phyloP scores from a whole-genome alignment of 805 yeast species.

The Nakazawaea siamensis region DNA sequence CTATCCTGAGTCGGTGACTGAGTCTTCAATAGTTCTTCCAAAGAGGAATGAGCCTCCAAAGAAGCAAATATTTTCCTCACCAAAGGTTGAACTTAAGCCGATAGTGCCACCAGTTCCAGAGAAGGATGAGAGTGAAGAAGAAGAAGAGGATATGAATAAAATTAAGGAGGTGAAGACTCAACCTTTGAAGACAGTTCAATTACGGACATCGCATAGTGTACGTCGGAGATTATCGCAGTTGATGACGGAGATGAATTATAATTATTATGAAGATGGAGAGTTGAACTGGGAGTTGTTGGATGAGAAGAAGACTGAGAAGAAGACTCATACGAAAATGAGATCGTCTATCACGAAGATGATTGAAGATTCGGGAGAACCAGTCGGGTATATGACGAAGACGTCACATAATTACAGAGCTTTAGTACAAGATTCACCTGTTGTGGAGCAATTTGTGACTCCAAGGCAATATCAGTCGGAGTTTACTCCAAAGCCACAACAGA shows the following conservation, averaged over 20 bases:
- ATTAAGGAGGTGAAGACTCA: too few relatives aligned
- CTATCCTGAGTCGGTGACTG: too few relatives aligned
- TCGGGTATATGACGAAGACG: neutral
- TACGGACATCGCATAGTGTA: conserved; percentile 9
- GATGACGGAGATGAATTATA: conserved; percentile 1
- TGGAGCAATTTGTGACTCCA: neutral
- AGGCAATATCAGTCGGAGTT: neutral
- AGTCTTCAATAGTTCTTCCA: too few relatives aligned
- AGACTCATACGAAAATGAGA: neutral
- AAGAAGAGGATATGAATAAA: too few relatives aligned
- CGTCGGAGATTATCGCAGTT: conserved; percentile 6
- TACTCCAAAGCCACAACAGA: too few relatives aligned
- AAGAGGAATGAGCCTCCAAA: too few relatives aligned
- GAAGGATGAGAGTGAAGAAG: too few relatives aligned
- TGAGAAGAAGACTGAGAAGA: neutral
- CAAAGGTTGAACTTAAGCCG: too few relatives aligned
- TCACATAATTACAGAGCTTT: neutral
- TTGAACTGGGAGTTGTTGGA: conserved; percentile 18
- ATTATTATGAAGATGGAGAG: conserved; percentile 17
- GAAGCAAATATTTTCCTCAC: too few relatives aligned
- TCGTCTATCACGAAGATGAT: neutral
- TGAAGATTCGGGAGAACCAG: neutral
- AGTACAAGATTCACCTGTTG: neutral
- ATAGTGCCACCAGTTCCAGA: too few relatives aligned
- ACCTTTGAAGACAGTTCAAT: conserved; percentile 1